Conservation (phyloP, 2,329 filamentous ascomycete genomes). For the Magnaporthales sp. region DNA sequence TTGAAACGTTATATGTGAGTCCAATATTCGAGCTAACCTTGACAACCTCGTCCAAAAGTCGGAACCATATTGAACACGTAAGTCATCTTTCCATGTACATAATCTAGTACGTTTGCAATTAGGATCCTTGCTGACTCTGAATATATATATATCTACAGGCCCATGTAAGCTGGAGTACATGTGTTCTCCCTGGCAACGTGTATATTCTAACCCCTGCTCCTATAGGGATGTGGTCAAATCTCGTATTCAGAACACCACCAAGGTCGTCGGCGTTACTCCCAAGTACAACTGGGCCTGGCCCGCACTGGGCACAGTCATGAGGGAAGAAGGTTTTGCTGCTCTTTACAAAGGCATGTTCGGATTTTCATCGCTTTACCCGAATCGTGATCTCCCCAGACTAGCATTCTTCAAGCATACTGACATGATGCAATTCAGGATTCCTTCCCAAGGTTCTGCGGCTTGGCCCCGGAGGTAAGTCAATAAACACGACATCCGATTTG, state of each 20-base stretch:
- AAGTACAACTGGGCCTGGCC: conserved; percentile 99
- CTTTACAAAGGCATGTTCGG: conserved; percentile 68
- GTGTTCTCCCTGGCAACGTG: not conserved
- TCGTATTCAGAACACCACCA: conserved; percentile 89
- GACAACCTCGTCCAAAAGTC: not conserved
- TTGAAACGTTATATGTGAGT: not conserved
- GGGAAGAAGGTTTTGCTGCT: conserved; percentile 85
- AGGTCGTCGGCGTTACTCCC: conserved; percentile 67
- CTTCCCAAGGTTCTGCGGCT: conserved; percentile 82
- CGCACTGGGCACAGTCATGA: conserved; percentile 74
- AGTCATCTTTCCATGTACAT: conserved; percentile 36
- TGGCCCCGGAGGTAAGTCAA: conserved; percentile 44
- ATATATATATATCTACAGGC: not conserved
- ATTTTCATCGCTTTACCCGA: not conserved
- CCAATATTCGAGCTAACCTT: not conserved
- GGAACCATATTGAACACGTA: conserved; percentile 81
- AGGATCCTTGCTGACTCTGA: not conserved
- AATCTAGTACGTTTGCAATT: not conserved
- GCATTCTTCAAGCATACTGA: not conserved
- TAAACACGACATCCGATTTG: conserved; percentile 20
- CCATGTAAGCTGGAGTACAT: not conserved
- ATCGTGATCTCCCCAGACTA: not conserved
- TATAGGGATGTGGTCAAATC: conserved; percentile 77
- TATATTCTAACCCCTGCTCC: conserved; percentile 34
- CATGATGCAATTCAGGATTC: conserved; percentile 45